Evolutionary conservation across 2,329 filamentous ascomycete genomes (phyloP), one percentile per base, ranked within the genome.

Genomic region (Aciculosporium take): DNA sequence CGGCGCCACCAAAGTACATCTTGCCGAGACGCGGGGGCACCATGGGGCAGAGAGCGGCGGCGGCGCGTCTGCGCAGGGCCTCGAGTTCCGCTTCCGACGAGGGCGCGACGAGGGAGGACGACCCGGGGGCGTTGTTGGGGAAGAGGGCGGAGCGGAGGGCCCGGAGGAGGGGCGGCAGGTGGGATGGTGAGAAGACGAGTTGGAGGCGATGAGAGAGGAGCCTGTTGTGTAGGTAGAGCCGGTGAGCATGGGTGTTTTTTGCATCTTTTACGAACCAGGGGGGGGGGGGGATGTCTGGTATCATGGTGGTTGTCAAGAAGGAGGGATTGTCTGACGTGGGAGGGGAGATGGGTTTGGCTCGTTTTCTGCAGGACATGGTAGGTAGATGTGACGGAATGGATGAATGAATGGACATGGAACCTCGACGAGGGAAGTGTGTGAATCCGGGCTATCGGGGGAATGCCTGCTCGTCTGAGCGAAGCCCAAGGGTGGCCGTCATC

Each of bases 121-220:
- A 72, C 45, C 79, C 81, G 46, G 81, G 79, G 52, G 75, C 69
- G 61, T 93, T 93, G 62, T 85, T 82, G 50, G 91, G 89, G 58
- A 95, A 96, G 42, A 96, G 67, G 46, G 83, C 75, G 53, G 74
- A 76, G 57, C 91, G 83, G 53, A 84, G 70, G 50, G 77, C 73
- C 57, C 77, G 75, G 53, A 89, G 72, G 50, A 84, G 61, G 56
- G 69, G 68, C 57, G 83, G 77, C 42, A 87, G 67, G 50, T 74
- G 68, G 46, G 70, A 69, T 50, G 79, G 68, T 62, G 79, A 73
- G 47, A 86, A 67, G 46, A 84, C 57, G 56, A 62, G 63, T 48
- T 67, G 65, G 48, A 78, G 68, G 51, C 67, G 63, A 57, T 78
- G 63, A 40, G 74, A 79, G 48, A 81, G 62, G 45, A 72, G 68